These are phyloP conservation scores for Pterocarpus santalinus DNA, from an alignment of 306 rosid genomes.

Conservation along the genomic window DNA sequence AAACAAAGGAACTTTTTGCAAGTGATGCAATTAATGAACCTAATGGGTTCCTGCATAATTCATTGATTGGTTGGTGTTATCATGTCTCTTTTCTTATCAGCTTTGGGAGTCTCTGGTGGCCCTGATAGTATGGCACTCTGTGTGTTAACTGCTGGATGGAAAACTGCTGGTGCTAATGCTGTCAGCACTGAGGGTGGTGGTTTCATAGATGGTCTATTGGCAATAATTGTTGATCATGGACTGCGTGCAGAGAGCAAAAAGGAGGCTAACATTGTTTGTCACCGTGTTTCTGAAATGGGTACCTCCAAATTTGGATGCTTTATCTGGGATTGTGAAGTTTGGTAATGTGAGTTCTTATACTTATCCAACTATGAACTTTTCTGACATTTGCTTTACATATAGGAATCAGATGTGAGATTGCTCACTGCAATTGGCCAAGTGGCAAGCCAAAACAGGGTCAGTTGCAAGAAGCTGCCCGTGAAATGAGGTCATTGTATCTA, in stretches of 20 bases:
- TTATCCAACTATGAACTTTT: slow-evolving; percentile 26
- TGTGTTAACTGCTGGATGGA: slow-evolving; percentile 83
- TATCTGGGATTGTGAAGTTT: slow-evolving; percentile 42
- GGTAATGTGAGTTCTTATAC: slow-evolving; percentile 18
- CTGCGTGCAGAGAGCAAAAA: slow-evolving; percentile 92
- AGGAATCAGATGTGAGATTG: slow-evolving; percentile 87
- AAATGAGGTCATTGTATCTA: slow-evolving; percentile 69
- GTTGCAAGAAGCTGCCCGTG: slow-evolving; percentile 96
- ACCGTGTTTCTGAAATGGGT: slow-evolving; percentile 81
- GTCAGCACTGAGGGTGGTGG: slow-evolving; percentile 51
- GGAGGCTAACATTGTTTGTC: slow-evolving; percentile 72
- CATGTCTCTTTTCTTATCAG: slow-evolving; percentile 52
- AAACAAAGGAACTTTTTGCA: background rate
- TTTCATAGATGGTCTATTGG: slow-evolving; percentile 77
- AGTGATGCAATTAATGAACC: background rate
- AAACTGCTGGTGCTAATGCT: slow-evolving; percentile 59
- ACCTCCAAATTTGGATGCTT: slow-evolving; percentile 22
- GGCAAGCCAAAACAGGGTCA: slow-evolving; percentile 93
- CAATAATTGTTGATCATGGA: slow-evolving; percentile 85
- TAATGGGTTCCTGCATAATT: slow-evolving; percentile 3
- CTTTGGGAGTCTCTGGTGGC: slow-evolving; percentile 99
- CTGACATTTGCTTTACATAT: slow-evolving; percentile 41
- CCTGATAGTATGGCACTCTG: slow-evolving; percentile 93
- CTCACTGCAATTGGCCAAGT: slow-evolving; percentile 75
- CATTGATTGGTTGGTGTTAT: slow-evolving; percentile 28